phyloP scores from a whole-genome alignment of 805 yeast species.

The Saturnispora ahearnii region DNA sequence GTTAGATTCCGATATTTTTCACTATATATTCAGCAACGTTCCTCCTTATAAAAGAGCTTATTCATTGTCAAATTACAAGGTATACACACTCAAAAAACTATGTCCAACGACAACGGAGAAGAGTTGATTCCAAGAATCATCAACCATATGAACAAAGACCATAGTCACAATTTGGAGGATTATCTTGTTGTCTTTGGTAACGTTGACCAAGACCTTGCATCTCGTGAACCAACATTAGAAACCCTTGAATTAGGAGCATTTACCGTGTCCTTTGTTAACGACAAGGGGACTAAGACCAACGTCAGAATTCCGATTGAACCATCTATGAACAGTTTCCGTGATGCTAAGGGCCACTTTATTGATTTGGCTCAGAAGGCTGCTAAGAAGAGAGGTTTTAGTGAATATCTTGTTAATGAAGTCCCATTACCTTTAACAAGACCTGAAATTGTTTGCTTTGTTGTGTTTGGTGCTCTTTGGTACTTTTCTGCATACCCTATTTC shows the following conservation, averaged over 20 bases:
- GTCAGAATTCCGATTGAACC: slow-evolving; percentile 41
- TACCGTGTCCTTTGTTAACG: slow-evolving; percentile 30
- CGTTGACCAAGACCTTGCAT: slow-evolving; percentile 11
- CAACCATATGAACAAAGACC: slow-evolving; percentile 77
- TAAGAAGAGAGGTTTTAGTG: slow-evolving; percentile 47
- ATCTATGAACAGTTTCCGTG: slow-evolving; percentile 34
- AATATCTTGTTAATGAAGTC: slow-evolving; percentile 21
- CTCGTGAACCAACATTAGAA: slow-evolving; percentile 34
- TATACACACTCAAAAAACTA: too few relatives aligned
- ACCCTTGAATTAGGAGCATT: slow-evolving; percentile 37
- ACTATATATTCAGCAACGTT: too few relatives aligned
- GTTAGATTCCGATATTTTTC: too few relatives aligned
- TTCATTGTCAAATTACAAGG: too few relatives aligned
- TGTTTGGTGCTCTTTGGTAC: slow-evolving; percentile 5
- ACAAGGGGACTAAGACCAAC: slow-evolving; percentile 26
- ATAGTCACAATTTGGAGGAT: slow-evolving; percentile 62
- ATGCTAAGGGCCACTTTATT: slow-evolving; percentile 47
- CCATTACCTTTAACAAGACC: slow-evolving; percentile 31
- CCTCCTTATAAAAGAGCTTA: too few relatives aligned
- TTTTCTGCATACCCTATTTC: slow-evolving; percentile 11
- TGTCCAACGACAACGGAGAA: neutral
- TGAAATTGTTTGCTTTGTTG: slow-evolving; percentile 26
- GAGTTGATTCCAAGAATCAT: slow-evolving; percentile 36
- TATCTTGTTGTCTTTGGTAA: slow-evolving; percentile 53
- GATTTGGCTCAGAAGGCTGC: slow-evolving; percentile 75